These are phyloP conservation scores for Oidium heveae DNA, from an alignment of 2,329 filamentous ascomycete genomes.

Conservation along the genomic window DNA sequence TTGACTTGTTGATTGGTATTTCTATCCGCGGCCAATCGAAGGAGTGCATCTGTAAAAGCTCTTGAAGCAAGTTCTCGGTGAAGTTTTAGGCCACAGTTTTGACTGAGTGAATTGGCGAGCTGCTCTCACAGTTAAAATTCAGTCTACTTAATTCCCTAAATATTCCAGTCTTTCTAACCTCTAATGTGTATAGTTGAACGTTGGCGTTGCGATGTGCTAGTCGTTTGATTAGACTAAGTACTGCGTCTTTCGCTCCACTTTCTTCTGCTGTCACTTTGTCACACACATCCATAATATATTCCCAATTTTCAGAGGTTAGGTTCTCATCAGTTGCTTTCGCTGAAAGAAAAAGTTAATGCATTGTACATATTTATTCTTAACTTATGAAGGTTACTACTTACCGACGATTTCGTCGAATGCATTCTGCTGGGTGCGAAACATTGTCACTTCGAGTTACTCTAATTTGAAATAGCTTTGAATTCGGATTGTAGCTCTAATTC, in stretches of 20 bases:
- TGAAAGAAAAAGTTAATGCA: constrained; percentile 14
- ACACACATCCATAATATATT: constrained; percentile 24
- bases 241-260: constrained; percentile 35
- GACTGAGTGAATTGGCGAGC: constrained; percentile 46
- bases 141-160: too few species aligned
- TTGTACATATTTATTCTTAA: neutral
- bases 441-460: constrained; percentile 9
- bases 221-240: constrained; percentile 47
- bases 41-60: constrained; percentile 68
- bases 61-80: constrained; percentile 47
- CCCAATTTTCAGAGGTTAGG: constrained; percentile 49
- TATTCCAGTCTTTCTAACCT: constrained; percentile 18
- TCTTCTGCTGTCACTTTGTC: constrained; percentile 17
- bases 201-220: constrained; percentile 53
- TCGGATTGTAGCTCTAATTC: neutral
- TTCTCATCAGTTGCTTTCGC: constrained; percentile 92
- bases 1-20: constrained; percentile 95
- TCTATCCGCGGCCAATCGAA: constrained; percentile 75
- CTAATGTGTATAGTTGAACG: constrained; percentile 52
- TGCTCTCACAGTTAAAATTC: constrained; percentile 10
- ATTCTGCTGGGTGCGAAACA: constrained; percentile 39
- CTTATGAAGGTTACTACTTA: constrained; percentile 19
- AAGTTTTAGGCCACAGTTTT: constrained; percentile 44
- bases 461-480: neutral
- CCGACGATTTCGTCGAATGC: constrained; percentile 45